These are phyloP conservation scores for Tylopilus sp. DNA, from an alignment of 768 basidiomycete genomes.

Conservation along the genomic window DNA sequence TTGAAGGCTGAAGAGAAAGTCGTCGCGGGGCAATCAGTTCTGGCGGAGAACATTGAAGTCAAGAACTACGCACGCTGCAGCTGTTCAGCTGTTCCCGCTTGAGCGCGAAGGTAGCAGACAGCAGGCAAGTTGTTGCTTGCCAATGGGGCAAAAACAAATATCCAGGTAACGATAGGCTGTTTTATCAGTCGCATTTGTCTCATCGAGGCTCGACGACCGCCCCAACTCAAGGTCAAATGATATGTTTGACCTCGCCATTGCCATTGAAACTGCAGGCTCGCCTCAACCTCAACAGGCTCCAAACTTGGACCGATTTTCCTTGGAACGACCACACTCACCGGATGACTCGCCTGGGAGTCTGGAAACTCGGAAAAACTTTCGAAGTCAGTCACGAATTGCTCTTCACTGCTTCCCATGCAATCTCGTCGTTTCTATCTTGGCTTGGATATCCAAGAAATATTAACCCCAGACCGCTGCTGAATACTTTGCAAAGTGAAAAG, in stretches of 20 bases:
- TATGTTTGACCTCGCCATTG: neutral
- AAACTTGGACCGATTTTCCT: conserved; percentile 4
- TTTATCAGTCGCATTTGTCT: neutral
- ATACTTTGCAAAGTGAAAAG: too few relatives aligned
- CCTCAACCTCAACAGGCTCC: neutral
- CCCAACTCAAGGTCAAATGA: neutral
- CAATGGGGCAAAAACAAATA: neutral
- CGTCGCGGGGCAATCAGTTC: neutral
- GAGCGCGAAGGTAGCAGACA: too few relatives aligned
- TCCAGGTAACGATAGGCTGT: neutral
- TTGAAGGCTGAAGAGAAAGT: neutral
- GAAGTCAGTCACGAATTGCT: neutral
- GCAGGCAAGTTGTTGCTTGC: too few relatives aligned
- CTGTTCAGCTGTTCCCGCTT: neutral
- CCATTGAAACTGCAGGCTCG: neutral
- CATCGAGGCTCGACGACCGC: neutral
- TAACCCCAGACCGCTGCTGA: neutral
- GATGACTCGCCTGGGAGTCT: neutral
- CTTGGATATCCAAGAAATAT: neutral
- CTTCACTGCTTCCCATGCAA: conserved; percentile 3
- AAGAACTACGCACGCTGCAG: neutral
- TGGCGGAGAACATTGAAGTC: neutral
- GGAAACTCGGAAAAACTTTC: neutral
- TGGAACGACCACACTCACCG: neutral
- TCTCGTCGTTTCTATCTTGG: conserved; percentile 1